phyloP scores from a whole-genome alignment of 768 basidiomycete genomes.

The Rhodotorula babjevae region DNA sequence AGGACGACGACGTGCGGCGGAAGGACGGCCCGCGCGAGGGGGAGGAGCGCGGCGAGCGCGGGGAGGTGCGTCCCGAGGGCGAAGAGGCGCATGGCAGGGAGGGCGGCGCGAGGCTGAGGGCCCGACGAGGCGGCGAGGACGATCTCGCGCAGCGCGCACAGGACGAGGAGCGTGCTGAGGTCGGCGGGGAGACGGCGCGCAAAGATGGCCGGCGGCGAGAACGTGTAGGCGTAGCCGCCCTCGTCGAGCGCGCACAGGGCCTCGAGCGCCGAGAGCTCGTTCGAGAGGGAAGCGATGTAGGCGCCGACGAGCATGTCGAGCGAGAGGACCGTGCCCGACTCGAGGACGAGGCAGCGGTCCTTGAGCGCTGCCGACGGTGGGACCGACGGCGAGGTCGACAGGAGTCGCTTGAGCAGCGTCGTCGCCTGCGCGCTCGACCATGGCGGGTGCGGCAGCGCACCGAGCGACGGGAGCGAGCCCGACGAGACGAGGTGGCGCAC shows the following conservation, averaged over 20 bases:
- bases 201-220: slow-evolving; percentile 40
- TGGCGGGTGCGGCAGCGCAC: background rate
- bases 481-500: slow-evolving; percentile 19
- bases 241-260: background rate
- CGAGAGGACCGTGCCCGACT: slow-evolving; percentile 13
- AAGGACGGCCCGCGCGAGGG: background rate
- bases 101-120: background rate
- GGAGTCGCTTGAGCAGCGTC: background rate
- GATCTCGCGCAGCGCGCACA: slow-evolving; percentile 7
- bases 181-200: slow-evolving; percentile 19
- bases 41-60: slow-evolving; percentile 9
- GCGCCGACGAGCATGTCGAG: slow-evolving; percentile 30
- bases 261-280: slow-evolving; percentile 33
- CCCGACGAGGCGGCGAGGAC: background rate
- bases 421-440: background rate
- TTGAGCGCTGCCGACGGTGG: background rate
- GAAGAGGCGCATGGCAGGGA: slow-evolving; percentile 28
- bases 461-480: background rate
- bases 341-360: slow-evolving; percentile 5
- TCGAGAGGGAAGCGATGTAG: slow-evolving; percentile 16
- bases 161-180: slow-evolving; percentile 26
- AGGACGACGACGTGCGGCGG: slow-evolving; percentile 1
- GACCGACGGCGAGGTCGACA: background rate
- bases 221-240: slow-evolving; percentile 38
- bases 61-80: slow-evolving; percentile 31